These are phyloP conservation scores for Ganoderma boninense DNA, from an alignment of 1,284 basidiomycete genomes.

Conservation along the genomic window DNA sequence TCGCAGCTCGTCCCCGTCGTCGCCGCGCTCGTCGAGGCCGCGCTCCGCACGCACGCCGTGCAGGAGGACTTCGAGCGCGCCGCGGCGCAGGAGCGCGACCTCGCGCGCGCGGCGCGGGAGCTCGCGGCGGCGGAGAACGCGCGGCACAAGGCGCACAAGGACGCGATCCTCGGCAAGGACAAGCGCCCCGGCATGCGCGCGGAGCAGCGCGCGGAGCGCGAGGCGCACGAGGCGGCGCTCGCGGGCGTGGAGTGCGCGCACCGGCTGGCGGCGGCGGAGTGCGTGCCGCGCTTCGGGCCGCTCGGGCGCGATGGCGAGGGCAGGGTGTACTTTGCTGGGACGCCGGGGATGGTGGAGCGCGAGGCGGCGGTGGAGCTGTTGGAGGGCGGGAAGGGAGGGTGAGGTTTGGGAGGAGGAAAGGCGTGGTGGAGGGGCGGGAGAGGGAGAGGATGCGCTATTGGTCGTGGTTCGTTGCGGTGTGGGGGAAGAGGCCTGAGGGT, in stretches of 20 bases:
- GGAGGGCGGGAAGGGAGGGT: slow-evolving; percentile 38
- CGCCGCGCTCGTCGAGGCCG: slow-evolving; percentile 60
- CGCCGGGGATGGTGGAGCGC: slow-evolving; percentile 41
- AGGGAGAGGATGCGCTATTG: slow-evolving; percentile 60
- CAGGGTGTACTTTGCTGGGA: slow-evolving; percentile 47
- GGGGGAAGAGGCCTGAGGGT: slow-evolving; percentile 60
- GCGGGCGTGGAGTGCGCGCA: slow-evolving; percentile 42
- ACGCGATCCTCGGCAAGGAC: slow-evolving; percentile 4
- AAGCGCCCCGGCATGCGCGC: slow-evolving; percentile 14
- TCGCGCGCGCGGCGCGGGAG: slow-evolving; percentile 57
- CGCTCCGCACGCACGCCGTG: slow-evolving; percentile 54
- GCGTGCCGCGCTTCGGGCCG: slow-evolving; percentile 43
- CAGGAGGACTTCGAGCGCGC: slow-evolving; percentile 67
- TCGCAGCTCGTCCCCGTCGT: slow-evolving; percentile 74
- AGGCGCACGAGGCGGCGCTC: slow-evolving; percentile 42
- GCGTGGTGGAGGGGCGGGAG: slow-evolving; percentile 54
- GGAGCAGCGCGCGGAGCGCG: slow-evolving; percentile 25
- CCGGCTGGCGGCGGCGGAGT: slow-evolving; percentile 36
- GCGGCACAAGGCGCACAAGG: slow-evolving; percentile 45
- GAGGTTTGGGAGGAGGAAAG: slow-evolving; percentile 45
- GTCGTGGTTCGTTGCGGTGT: slow-evolving; percentile 79
- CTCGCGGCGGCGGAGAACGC: slow-evolving; percentile 54
- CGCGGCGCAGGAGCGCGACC: slow-evolving; percentile 60
- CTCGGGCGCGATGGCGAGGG: slow-evolving; percentile 49
- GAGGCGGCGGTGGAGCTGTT: slow-evolving; percentile 43